Base-by-base conservation (phyloP, 2,329 filamentous ascomycete species). In the Neofusicoccum sp. region DNA sequence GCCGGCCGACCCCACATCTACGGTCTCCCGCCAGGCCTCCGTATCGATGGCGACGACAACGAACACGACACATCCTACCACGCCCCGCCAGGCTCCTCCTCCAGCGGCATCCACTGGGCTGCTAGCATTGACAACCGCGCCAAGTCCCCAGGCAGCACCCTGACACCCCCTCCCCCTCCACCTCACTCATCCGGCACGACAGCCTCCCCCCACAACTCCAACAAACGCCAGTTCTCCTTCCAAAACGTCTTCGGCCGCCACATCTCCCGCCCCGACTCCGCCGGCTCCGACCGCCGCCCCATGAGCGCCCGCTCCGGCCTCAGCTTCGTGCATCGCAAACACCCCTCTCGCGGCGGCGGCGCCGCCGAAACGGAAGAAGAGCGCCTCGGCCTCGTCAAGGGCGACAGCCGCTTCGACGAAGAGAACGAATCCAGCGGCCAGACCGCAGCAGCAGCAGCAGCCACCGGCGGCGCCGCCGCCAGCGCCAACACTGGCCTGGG, bases 161-260 rank as follows among this genome's bases (percentile, higher is more conserved):
- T 83, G 11, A 79, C 77, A 3, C 82, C 87, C 1, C 88, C 89
- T 0, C 75, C 71, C 63, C 75, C 85, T 3, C 88, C 88, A 1
- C 87, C 87, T 4, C 87, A 81, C 63, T 66, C 74, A 68, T 66
- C 76, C 67, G 14, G 70, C 73, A 37, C 66, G 83, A 66, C 74
- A 68, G 66, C 76, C 67, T 14, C 62, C 62, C 41, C 65, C 65
- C n/a, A 61, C 67, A 3, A 70, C 71, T 66, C 74, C 68, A 66
- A 76, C 67, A 86, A 89, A 9, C 85, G 94, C 65, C 92, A 97
- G 73, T 99, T 98, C 78, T 96, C 91, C 16, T 98, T 98, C 81
- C 89, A 93, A 67, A 92, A 90, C 67, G 87, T 97, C 59, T 95
- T 97, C 76, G 80, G 81, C 65, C n/a, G 34, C 31, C 54, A 28